Evolutionary conservation across 208 protist genomes (phyloP), one percentile per base, ranked within the genome.

Genomic region (Strigomonas galati): DNA sequence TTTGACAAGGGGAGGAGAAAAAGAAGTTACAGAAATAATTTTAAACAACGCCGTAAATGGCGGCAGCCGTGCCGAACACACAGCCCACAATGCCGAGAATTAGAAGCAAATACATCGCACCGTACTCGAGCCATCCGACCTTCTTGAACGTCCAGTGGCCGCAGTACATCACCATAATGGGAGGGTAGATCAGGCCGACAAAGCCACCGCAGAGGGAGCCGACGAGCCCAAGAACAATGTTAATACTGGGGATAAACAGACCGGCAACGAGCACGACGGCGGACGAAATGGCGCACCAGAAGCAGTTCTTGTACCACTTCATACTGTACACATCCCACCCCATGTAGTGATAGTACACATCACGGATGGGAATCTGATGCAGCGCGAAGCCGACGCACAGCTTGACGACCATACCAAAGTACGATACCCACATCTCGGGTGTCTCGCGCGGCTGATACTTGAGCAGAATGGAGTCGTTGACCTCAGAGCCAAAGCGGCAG

Each of bases 151-250:
- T 76, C 63, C 76, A 87, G 60, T 81, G 73, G 19, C 80, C 85
- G 7, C 68, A 62, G 72, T 89, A 87, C 74, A 92, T 88, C 30
- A 69, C 67, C 69, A 94, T 87, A 14, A 87, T 62, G 12, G 88
- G 80, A 0, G 88, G 88, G 37, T 89, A 87, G 35, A 92, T 72
- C 70, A 81, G 89, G 24, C 80, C 84, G 27, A 94, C 80, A 59
- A 82, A 85, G 23, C 81, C 84, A 53, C 82, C 84, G 21, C 71
- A 78, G 28, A 92, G 71, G 49, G 75, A 76, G 7, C 88, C 88
- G 9, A 94, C 65, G 1, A 94, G 77, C 9, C 72, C 78, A 52
- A 94, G 91, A 26, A 94, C 81, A 19, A 76, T 69, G 28, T 68
- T 82, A 62, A 94, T 86, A 46, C 67, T 57, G 4, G 84, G 84